Evolutionary conservation across 331 rosid species (phyloP).

Genomic region (Pyracantha coccinea): DNA sequence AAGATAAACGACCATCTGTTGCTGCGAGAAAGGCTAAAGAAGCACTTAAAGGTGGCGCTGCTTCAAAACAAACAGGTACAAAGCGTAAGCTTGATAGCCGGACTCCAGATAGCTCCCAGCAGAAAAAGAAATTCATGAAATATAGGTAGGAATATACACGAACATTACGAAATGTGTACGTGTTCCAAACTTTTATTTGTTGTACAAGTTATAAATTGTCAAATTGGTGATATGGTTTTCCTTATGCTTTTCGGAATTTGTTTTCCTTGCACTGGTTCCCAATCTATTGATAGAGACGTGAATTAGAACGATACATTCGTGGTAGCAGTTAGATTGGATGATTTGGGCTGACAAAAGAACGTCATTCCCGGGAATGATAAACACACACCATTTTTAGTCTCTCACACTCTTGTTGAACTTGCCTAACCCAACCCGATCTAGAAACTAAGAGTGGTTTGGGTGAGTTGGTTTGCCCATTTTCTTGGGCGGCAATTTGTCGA

Average conservation of each 20-base stretch:
- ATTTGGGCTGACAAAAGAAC: too few relatives aligned
- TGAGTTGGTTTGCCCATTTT: too few relatives aligned
- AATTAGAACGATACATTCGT: not conserved
- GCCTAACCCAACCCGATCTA: too few relatives aligned
- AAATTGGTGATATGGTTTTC: not conserved
- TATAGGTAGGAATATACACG: slow-evolving; percentile 32
- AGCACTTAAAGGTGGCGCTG: slow-evolving; percentile 18
- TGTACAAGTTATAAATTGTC: not conserved
- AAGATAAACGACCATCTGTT: slow-evolving; percentile 70
- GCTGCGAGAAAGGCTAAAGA: slow-evolving; percentile 67
- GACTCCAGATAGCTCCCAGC: slow-evolving; percentile 57
- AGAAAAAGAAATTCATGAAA: slow-evolving; percentile 46
- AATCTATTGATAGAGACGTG: not conserved
- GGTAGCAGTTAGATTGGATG: not conserved
- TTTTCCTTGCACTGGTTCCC: not conserved
- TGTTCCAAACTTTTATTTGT: not conserved
- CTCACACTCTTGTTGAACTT: too few relatives aligned
- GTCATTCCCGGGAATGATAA: too few relatives aligned
- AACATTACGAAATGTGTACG: not conserved
- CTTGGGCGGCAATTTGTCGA: too few relatives aligned
- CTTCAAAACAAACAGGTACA: slow-evolving; percentile 45
- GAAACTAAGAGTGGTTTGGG: too few relatives aligned
- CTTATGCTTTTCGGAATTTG: not conserved
- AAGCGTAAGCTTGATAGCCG: slow-evolving; percentile 82
- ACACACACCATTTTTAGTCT: too few relatives aligned